Evolutionary conservation across 257 asterid genomes (phyloP).

Genomic region (Asclepias syriaca): DNA sequence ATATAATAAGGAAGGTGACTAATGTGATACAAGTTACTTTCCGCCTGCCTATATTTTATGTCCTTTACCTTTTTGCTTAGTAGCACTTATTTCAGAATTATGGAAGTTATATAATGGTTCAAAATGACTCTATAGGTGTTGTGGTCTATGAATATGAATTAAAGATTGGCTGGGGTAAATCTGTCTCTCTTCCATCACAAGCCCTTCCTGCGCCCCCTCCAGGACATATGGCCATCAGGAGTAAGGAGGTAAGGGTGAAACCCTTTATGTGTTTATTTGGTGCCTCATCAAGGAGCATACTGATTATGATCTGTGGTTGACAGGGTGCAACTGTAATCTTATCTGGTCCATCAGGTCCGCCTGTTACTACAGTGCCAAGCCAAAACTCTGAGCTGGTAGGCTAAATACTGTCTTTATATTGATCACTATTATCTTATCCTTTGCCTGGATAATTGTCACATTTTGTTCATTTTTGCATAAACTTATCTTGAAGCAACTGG

Average conservation of each 20-base stretch:
- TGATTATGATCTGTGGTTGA: slow-evolving; percentile 15
- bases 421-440: neutral
- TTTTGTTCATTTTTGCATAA: neutral
- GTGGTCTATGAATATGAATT: slow-evolving; percentile 89
- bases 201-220: slow-evolving; percentile 99
- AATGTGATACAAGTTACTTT: neutral
- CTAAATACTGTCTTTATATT: slow-evolving; percentile 5
- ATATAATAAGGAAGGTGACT: neutral
- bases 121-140: slow-evolving; percentile 46
- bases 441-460: neutral
- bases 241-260: slow-evolving; percentile 65
- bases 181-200: slow-evolving; percentile 95
- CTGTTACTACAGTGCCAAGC: slow-evolving; percentile 73
- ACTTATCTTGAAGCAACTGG: neutral
- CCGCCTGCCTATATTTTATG: neutral
- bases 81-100: neutral
- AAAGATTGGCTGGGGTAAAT: slow-evolving; percentile 98
- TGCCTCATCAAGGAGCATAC: neutral
- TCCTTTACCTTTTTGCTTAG: neutral
- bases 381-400: slow-evolving; percentile 92
- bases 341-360: slow-evolving; percentile 93
- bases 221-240: slow-evolving; percentile 97
- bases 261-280: neutral
- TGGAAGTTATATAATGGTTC: neutral
- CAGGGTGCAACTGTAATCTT: slow-evolving; percentile 95